Evolutionary conservation across 2,329 filamentous ascomycete genomes (phyloP).

Genomic region (Septoria petroselini): DNA sequence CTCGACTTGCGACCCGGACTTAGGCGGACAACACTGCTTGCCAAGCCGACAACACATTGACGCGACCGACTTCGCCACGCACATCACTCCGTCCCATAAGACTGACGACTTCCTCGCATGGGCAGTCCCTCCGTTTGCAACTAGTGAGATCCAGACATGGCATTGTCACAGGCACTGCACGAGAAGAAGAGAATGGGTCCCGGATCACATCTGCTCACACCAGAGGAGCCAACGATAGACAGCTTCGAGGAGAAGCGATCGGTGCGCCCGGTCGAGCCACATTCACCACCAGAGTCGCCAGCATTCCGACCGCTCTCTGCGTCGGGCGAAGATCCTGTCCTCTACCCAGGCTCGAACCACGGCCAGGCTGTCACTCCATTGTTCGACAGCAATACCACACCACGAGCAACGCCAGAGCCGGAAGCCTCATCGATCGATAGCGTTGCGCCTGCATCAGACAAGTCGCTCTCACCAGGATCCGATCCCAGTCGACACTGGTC

Average conservation of each 20-base stretch:
- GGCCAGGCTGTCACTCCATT: slow-evolving; percentile 10
- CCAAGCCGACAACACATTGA: slow-evolving; percentile 21
- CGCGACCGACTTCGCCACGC: slow-evolving; percentile 25
- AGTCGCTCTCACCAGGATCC: background rate
- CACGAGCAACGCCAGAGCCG: slow-evolving; percentile 8
- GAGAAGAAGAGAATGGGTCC: slow-evolving; percentile 19
- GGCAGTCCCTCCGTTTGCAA: slow-evolving; percentile 1
- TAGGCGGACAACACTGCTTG: slow-evolving; percentile 22
- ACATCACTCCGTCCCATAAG: slow-evolving; percentile 17
- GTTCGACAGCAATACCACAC: slow-evolving; percentile 13
- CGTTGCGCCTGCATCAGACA: slow-evolving; percentile 1
- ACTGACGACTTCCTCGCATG: slow-evolving; percentile 12
- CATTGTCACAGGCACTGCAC: slow-evolving; percentile 18
- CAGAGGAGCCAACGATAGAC: slow-evolving; percentile 25
- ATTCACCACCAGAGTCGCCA: slow-evolving; percentile 27
- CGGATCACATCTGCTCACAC: slow-evolving; percentile 24
- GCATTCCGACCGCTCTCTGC: slow-evolving; percentile 20
- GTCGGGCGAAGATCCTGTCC: slow-evolving; percentile 21
- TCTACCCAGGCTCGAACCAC: slow-evolving; percentile 23
- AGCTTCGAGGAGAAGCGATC: slow-evolving; percentile 21
- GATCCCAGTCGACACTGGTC: background rate
- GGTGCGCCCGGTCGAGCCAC: slow-evolving; percentile 13
- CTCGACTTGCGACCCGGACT: slow-evolving; percentile 16
- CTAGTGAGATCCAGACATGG: slow-evolving; percentile 19
- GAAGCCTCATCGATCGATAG: background rate